Evolutionary conservation across 352 stramenopile genomes (phyloP).

Genomic region (Phytophthora tubulina): DNA sequence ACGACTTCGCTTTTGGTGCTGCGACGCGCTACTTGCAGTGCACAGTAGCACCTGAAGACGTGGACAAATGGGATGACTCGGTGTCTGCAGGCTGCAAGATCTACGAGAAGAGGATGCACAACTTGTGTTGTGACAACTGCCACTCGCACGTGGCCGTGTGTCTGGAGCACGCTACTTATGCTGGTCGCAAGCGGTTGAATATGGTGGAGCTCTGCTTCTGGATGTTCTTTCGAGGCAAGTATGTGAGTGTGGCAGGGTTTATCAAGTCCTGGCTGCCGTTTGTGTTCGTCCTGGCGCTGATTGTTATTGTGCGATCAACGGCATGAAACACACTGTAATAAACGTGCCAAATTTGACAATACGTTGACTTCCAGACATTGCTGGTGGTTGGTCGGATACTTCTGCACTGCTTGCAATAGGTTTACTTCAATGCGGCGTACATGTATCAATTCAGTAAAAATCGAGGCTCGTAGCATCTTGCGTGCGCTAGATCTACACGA

Average conservation of each 20-base stretch:
- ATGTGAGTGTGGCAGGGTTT: constrained; percentile 51
- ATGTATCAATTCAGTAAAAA: no score
- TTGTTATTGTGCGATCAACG: constrained; percentile 38
- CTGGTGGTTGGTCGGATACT: no score
- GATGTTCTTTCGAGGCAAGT: constrained; percentile 78
- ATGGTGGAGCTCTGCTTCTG: constrained; percentile 88
- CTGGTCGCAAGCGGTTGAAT: constrained; percentile 70
- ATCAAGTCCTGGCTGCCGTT: constrained; percentile 58
- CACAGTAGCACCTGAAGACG: constrained; percentile 50
- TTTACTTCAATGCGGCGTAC: no score
- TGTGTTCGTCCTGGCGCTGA: constrained; percentile 37
- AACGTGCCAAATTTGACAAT: no score
- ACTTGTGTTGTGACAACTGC: constrained; percentile 97
- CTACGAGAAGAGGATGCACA: constrained; percentile 96
- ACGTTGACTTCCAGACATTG: no score
- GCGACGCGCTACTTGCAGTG: constrained; percentile 93
- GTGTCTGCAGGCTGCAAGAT: constrained; percentile 90
- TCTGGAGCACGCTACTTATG: constrained; percentile 68
- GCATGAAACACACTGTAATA: constrained; percentile 21
- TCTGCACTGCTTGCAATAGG: no score
- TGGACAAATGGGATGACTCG: constrained; percentile 91
- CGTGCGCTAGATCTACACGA: no score
- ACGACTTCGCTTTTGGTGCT: constrained; percentile 90
- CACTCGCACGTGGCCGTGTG: constrained; percentile 95
- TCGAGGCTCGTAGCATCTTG: no score